Percentiles rank a stretch among this genome's conserved stretches.
Evolutionary conservation across 2,329 filamentous ascomycete species (phyloP).

Genomic region (Lasiodiplodia sp.): DNA sequence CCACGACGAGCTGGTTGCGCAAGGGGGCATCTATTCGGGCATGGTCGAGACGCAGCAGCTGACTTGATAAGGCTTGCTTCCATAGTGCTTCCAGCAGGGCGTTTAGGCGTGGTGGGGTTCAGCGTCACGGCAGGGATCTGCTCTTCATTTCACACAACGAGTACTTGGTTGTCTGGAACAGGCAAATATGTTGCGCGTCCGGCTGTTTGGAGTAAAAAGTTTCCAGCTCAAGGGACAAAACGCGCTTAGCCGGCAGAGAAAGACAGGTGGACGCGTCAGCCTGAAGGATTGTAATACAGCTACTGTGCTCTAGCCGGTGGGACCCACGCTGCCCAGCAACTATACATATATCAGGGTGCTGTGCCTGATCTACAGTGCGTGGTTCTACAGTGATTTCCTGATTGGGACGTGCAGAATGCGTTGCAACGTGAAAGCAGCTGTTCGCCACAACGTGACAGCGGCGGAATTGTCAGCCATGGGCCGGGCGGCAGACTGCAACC

Average conservation of each 20-base stretch:
- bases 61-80: slow-evolving; percentile 35
- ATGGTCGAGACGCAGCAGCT: slow-evolving; percentile 48
- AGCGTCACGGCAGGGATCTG: slow-evolving; percentile 14
- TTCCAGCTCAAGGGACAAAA: not conserved
- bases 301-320: not conserved
- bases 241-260: not conserved
- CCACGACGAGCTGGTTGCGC: slow-evolving; percentile 63
- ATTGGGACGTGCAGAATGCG: slow-evolving; percentile 14
- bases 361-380: slow-evolving; percentile 11
- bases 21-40: slow-evolving; percentile 44
- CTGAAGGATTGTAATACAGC: not conserved
- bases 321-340: not conserved
- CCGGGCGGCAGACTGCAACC: not conserved
- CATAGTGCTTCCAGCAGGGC: slow-evolving; percentile 16
- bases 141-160: not conserved
- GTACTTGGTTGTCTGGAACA: not conserved
- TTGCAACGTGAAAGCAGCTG: not conserved
- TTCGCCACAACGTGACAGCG: not conserved
- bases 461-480: not conserved
- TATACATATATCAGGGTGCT: not conserved
- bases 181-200: not conserved
- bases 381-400: not conserved
- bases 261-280: not conserved
- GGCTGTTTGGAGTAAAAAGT: slow-evolving; percentile 5
- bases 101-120: slow-evolving; percentile 21